Evolutionary conservation across 441 rosid genomes (phyloP), one percentile per base, ranked within the genome.

Genomic region (Macaranga tanarius): DNA sequence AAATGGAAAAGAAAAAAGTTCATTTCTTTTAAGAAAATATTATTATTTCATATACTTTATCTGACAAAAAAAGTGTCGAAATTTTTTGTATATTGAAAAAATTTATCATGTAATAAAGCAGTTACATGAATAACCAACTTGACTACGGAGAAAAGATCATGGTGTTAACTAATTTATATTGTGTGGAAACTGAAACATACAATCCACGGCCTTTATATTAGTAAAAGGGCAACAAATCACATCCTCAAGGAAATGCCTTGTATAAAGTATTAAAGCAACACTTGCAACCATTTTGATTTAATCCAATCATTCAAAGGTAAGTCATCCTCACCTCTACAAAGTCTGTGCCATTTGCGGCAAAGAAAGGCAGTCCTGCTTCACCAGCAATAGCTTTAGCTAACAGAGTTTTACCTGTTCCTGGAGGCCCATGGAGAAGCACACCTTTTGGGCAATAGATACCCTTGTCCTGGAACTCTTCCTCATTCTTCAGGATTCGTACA

Each of bases 301-400:
- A 25, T 45, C 13, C 45, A 17, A 42, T 72, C n/a, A 57, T 26
- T 34, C 52, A 45, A 57, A 26, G 48, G 51, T 61, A 65, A 69
- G 15, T n/a, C 57, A 75, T 19, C 72, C 82, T 82, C 58, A 91
- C 99, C 91, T 95, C 98, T 48, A 92, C 99, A 84, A 92, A 95
- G 80, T 95, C 99, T 38, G 99, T 95, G 73, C 98, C 99, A 79
- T 92, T 95, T 62, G 89, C 96, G 1, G 99, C 97, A 79, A 95
- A 92, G 84, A 95, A 95, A 71, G 99, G 99, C 54, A 92, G 84
- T 69, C 98, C 99, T 65, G 99, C 97, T 91, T 95, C 99, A 77
- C 99, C 99, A 40, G 98, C 99, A 86, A 92, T 92, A 73, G 99
- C 99, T 87, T 92, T 92, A 71, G 99, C 99, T 68, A 95, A 83